Conservation (phyloP, 805 yeast genomes). For the Cyberlindnera petersonii region DNA sequence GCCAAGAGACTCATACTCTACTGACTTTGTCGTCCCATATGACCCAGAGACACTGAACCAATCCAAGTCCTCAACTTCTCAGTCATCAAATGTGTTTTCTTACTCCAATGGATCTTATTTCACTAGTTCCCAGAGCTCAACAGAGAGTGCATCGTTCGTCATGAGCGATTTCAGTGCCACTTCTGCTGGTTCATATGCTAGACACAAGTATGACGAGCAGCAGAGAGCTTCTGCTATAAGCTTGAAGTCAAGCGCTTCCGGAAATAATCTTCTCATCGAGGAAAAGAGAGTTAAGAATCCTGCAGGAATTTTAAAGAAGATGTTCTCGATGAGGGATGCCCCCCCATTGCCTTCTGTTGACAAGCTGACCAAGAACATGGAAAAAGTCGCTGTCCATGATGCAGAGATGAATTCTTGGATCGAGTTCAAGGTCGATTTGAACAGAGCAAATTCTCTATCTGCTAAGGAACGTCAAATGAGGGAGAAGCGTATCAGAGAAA, state of each 20-base stretch:
- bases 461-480: constrained; percentile 66
- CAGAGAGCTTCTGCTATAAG: constrained; percentile 12
- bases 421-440: constrained; percentile 54
- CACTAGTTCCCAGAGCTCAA: constrained; percentile 44
- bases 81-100: constrained; percentile 25
- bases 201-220: constrained; percentile 57
- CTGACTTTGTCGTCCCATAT: constrained; percentile 29
- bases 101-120: constrained; percentile 44
- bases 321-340: constrained; percentile 23
- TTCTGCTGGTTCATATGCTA: constrained; percentile 78
- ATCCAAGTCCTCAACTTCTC: constrained; percentile 25
- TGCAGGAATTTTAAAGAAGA: constrained; percentile 14
- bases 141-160: constrained; percentile 36
- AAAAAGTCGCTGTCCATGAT: constrained; percentile 32
- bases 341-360: constrained; percentile 28
- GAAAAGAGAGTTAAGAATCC: constrained; percentile 23
- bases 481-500: constrained; percentile 57
- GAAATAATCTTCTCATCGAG: constrained; percentile 26
- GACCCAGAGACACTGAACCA: constrained; percentile 31
- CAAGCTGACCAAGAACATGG: constrained; percentile 18
- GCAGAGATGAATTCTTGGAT: constrained; percentile 45
- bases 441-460: constrained; percentile 68
- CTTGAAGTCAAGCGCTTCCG: constrained; percentile 24
- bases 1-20: constrained; percentile 10
- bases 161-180: constrained; percentile 78